phyloP scores from a whole-genome alignment of 371 early-diverging fungal species.

The Actinomucor elegans region DNA sequence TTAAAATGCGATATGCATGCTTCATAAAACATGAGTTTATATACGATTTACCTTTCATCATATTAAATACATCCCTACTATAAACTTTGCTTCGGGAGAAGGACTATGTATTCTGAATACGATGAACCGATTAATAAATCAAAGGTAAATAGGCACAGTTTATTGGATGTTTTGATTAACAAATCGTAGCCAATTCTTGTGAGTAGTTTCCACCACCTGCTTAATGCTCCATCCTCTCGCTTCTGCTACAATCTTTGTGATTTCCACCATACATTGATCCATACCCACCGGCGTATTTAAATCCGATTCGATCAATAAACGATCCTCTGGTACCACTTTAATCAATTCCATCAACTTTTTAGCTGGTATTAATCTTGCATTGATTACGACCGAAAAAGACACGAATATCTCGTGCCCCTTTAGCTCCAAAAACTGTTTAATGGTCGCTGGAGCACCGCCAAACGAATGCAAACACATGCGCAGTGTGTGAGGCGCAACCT shows the following conservation, averaged over 20 bases:
- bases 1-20: no score
- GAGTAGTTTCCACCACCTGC: conserved; percentile 54
- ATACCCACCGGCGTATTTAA: conserved; percentile 59
- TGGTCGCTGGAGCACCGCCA: conserved; percentile 75
- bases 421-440: conserved; percentile 62
- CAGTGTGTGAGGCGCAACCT: conserved; percentile 14
- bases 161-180: conserved; percentile 23
- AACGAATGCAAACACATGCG: conserved; percentile 85
- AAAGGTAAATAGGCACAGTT: no score
- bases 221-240: conserved; percentile 67
- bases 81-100: no score
- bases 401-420: conserved; percentile 51
- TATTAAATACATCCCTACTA: no score
- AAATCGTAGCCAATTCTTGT: conserved; percentile 66
- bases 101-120: no score
- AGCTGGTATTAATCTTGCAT: conserved; percentile 43
- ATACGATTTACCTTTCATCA: no score
- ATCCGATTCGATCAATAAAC: conserved; percentile 84
- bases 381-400: conserved; percentile 65
- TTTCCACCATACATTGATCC: conserved; percentile 58
- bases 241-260: conserved; percentile 61
- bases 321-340: conserved; percentile 67
- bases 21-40: no score
- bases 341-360: conserved; percentile 56
- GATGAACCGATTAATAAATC: no score